phyloP scores from a whole-genome alignment of 257 asterid genomes.

The Capsicum chinense region DNA sequence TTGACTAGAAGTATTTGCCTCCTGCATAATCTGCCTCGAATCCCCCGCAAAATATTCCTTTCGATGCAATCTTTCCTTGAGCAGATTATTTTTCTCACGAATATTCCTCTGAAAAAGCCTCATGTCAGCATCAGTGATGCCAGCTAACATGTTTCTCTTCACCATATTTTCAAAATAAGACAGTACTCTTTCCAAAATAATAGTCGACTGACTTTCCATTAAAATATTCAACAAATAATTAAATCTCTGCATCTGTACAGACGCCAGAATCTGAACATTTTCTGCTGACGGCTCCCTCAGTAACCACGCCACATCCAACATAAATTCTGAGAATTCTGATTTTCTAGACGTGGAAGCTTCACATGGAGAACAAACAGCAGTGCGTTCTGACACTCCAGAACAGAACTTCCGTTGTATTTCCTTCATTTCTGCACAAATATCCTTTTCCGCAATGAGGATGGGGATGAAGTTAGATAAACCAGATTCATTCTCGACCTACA shows the following conservation, averaged over 20 bases:
- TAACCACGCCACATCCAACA: conserved; percentile 82
- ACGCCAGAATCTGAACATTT: conserved; percentile 41
- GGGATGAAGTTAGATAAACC: conserved; percentile 97
- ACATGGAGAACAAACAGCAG: conserved; percentile 48
- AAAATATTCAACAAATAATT: conserved; percentile 56
- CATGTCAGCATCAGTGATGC: conserved; percentile 51
- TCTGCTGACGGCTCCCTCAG: conserved; percentile 59
- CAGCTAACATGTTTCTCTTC: conserved; percentile 43
- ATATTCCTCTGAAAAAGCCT: conserved; percentile 50
- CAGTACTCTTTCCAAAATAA: conserved; percentile 59
- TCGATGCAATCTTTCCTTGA: conserved; percentile 39
- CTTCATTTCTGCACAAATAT: conserved; percentile 78
- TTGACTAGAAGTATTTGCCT: conserved; percentile 34
- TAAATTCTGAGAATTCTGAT: conserved; percentile 54
- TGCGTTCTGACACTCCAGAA: conserved; percentile 38
- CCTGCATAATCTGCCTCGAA: conserved; percentile 17
- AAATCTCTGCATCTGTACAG: conserved; percentile 58
- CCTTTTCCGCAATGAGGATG: conserved; percentile 74
- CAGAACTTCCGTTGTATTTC: conserved; percentile 53
- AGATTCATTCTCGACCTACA: conserved; percentile 93
- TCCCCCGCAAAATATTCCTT: conserved; percentile 34
- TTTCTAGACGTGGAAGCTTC: conserved; percentile 51
- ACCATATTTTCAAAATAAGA: conserved; percentile 45
- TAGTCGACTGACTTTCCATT: conserved; percentile 56
- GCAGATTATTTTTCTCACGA: conserved; percentile 46